phyloP scores from a whole-genome alignment of 176 grass and related monocot genomes.

The Raddia distichophylla region DNA sequence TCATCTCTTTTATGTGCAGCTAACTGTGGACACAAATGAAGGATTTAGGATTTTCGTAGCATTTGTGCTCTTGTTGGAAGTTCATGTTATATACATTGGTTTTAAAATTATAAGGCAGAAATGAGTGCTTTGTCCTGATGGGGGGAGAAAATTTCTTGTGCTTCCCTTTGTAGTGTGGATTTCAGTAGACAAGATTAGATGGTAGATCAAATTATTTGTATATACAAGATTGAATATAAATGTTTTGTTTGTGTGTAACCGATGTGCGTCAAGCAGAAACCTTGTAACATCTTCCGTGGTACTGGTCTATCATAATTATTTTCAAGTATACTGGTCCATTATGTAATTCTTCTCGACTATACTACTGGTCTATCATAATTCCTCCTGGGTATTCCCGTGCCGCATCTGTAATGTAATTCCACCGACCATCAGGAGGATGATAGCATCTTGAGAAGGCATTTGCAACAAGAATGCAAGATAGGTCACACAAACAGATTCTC shows the following conservation, averaged over 20 bases:
- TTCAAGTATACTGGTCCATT: neutral
- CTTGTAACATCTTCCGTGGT: neutral
- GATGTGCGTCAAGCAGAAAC: neutral
- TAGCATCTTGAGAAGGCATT: neutral
- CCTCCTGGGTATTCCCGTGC: neutral
- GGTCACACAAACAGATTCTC: too few relatives aligned
- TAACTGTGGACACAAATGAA: slow-evolving; percentile 6
- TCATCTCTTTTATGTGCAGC: slow-evolving; percentile 13
- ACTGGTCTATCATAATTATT: neutral
- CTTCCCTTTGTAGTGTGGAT: slow-evolving; percentile 8
- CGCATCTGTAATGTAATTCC: neutral
- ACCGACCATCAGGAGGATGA: neutral
- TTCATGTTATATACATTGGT: slow-evolving; percentile 5
- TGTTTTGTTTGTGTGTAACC: neutral
- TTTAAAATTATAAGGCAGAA: slow-evolving; percentile 13
- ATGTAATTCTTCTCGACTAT: neutral
- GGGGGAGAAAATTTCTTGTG: slow-evolving; percentile 16
- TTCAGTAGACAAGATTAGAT: neutral
- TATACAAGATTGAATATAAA: slow-evolving; percentile 17
- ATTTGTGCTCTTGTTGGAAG: neutral
- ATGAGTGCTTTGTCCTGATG: slow-evolving; percentile 3
- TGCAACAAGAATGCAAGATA: neutral
- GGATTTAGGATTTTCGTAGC: neutral
- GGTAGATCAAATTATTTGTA: slow-evolving; percentile 33
- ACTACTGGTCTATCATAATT: neutral